Base-by-base conservation (phyloP, 2,329 filamentous ascomycete species). In the Rhinocladiella mackenziei region DNA sequence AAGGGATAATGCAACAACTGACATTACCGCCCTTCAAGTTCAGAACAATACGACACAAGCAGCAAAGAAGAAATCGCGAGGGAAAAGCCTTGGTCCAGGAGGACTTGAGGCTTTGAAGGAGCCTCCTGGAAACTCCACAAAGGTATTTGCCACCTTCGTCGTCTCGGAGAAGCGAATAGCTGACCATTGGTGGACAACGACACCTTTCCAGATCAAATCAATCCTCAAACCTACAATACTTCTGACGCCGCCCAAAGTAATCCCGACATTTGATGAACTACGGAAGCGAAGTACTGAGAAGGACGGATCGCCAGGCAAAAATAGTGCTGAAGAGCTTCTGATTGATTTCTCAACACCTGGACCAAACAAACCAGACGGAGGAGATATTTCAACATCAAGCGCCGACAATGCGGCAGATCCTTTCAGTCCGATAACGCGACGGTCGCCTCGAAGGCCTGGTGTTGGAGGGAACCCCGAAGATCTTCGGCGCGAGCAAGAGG, bases 41-140 rank as follows among this genome's bases (percentile, higher is more conserved):
- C 46, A 50, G 29, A 50, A 48, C 22, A 57, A 51, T 15, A 58
- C 51, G 14, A 18, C 52, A 77, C 76, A 57, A 7, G 61, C 55
- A 22, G 62, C 62, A 39, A 66, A 68, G 28, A 75, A 74, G 69
- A 91, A 89, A 68, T 86, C 84, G 46, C 82, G 92, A 55, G 96
- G 91, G 68, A 97, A 96, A 73, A 97, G 91, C 68, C 83, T 98
- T 56, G 92, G 92, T 2, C 91, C 92, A 11, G 92, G 91, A 38
- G 89, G 89, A 18, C 68, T 95, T 33, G 89, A 94, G 71, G 83
- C 84, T 45, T 74, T 94, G 43, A 89, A 84, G 64, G 77, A 83
- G 60, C 78, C 77, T 32, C 78, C 74, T 60, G 86, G 86, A 23
- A 94, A 94, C 63, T 75, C 86, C 58, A 79, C 86, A 65, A 85